Evolutionary conservation across 2,329 filamentous ascomycete species (phyloP).

Genomic region (Elsinoe batatas): DNA sequence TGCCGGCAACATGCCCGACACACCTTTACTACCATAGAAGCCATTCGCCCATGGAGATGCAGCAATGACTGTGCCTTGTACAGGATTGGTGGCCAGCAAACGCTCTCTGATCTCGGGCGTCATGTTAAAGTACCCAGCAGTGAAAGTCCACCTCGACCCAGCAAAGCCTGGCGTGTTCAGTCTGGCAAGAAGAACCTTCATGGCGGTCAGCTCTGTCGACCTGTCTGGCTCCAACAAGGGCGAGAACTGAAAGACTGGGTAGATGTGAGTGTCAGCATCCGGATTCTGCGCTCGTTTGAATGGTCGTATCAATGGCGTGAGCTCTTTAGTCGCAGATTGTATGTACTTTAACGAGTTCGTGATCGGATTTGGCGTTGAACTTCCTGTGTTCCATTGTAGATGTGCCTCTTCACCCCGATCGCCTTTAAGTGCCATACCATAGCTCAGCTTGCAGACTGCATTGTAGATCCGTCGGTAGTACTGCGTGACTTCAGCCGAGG

Average conservation of each 20-base stretch:
- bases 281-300: slow-evolving; percentile 20
- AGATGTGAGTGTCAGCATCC: slow-evolving; percentile 60
- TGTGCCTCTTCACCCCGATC: slow-evolving; percentile 23
- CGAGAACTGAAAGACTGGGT: slow-evolving; percentile 79
- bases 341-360: slow-evolving; percentile 61
- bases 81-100: slow-evolving; percentile 62
- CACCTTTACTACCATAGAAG: slow-evolving; percentile 79
- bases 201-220: slow-evolving; percentile 79
- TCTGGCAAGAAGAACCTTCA: slow-evolving; percentile 62
- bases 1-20: slow-evolving; percentile 81
- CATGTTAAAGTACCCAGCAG: slow-evolving; percentile 97
- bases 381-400: slow-evolving; percentile 64
- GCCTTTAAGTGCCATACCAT: slow-evolving; percentile 57
- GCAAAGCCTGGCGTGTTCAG: slow-evolving; percentile 55
- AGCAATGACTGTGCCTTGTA: slow-evolving; percentile 73
- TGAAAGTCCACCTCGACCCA: slow-evolving; percentile 83
- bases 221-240: slow-evolving; percentile 68
- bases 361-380: slow-evolving; percentile 66
- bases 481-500: slow-evolving; percentile 65
- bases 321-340: slow-evolving; percentile 52
- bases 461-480: slow-evolving; percentile 73
- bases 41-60: slow-evolving; percentile 91
- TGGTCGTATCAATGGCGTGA: slow-evolving; percentile 56
- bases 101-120: slow-evolving; percentile 72
- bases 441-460: slow-evolving; percentile 71